Evolutionary conservation across 2,329 filamentous ascomycete species (phyloP).

Genomic region (Scedosporium boydii): DNA sequence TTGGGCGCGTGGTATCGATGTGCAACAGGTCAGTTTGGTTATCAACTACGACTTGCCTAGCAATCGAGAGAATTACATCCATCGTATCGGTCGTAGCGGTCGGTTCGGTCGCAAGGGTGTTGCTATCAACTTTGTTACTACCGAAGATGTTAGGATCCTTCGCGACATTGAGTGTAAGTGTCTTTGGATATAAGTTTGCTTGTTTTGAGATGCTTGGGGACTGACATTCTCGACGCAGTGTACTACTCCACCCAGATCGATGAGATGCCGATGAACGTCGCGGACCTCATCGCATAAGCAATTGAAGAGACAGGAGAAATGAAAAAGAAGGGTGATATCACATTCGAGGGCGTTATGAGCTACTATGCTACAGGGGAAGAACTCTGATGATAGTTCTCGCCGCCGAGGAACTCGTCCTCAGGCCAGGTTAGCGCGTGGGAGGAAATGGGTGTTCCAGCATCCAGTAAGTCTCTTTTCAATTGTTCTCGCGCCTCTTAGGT

Average conservation of each 20-base stretch:
- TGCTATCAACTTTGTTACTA: constrained; percentile 98
- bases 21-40: constrained; percentile 94
- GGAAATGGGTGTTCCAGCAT: constrained; percentile 9
- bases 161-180: constrained; percentile 85
- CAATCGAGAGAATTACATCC: constrained; percentile 99
- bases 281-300: constrained; percentile 44
- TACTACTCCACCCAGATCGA: constrained; percentile 97
- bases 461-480: constrained; percentile 5
- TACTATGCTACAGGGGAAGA: neutral
- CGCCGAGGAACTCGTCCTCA: neutral
- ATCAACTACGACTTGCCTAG: constrained; percentile 98
- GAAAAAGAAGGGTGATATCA: neutral
- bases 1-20: constrained; percentile 96
- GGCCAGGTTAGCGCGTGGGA: constrained; percentile 5
- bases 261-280: constrained; percentile 97
- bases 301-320: neutral
- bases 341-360: neutral
- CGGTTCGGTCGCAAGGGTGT: constrained; percentile 97
- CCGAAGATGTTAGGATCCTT: constrained; percentile 93
- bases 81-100: constrained; percentile 91
- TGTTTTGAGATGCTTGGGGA: neutral
- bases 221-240: constrained; percentile 35
- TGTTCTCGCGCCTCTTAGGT: constrained; percentile 5
- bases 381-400: neutral
- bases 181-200: neutral